A percentile compares a stretch with the other conserved stretches of the same genome.
phyloP scores from a whole-genome alignment of 164 flowering plant species.

The Dillenia turbinata region DNA sequence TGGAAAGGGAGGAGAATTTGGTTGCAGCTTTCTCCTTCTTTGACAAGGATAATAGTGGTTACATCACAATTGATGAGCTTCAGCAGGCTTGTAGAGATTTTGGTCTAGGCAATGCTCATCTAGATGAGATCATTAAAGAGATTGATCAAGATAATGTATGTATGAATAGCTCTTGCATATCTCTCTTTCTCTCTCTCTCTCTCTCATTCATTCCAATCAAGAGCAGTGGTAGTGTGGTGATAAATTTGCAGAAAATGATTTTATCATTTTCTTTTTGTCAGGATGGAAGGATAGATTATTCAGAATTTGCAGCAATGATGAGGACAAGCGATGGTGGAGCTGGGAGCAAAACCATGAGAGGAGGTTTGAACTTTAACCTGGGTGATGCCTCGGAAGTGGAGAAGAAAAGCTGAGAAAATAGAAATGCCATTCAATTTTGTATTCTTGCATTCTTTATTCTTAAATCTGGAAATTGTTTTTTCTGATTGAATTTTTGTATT shows the following conservation, averaged over 20 bases:
- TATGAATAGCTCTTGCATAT: not conserved
- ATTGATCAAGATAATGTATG: slow-evolving; percentile 83
- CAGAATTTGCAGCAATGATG: slow-evolving; percentile 89
- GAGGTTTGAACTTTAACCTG: slow-evolving; percentile 55
- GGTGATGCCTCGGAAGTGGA: slow-evolving; percentile 55
- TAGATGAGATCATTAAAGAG: slow-evolving; percentile 77
- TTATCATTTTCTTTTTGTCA: slow-evolving; percentile 17
- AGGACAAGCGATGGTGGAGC: slow-evolving; percentile 59
- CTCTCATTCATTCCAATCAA: slow-evolving; percentile 5
- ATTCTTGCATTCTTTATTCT: no score
- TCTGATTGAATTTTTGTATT: no score
- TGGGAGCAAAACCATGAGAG: slow-evolving; percentile 79
- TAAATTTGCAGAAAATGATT: not conserved
- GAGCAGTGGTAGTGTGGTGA: not conserved
- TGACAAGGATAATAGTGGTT: slow-evolving; percentile 90
- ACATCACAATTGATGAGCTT: slow-evolving; percentile 82
- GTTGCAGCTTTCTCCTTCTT: slow-evolving; percentile 69
- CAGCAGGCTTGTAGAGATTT: slow-evolving; percentile 82
- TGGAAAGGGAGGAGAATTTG: slow-evolving; percentile 80
- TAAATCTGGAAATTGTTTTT: no score
- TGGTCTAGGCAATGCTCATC: slow-evolving; percentile 66
- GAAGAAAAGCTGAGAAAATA: no score
- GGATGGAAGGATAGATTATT: slow-evolving; percentile 88
- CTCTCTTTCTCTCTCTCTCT: not conserved
- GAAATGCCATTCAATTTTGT: no score